Evolutionary conservation across 441 rosid species (phyloP).

Genomic region (Gossypium schwendimanii): DNA sequence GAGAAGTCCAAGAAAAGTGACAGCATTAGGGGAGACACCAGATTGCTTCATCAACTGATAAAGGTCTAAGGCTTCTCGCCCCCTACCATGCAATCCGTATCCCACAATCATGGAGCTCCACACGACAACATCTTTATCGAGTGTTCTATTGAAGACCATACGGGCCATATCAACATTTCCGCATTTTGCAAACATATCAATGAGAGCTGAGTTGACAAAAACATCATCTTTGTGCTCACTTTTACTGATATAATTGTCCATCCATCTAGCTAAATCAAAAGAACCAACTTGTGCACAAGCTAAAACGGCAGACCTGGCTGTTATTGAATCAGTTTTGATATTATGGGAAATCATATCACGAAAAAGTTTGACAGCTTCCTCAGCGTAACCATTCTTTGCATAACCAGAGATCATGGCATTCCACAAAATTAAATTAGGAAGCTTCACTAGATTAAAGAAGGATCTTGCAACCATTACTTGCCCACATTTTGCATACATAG

Average conservation of each 20-base stretch:
- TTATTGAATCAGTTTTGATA: slow-evolving; percentile 43
- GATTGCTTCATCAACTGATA: slow-evolving; percentile 41
- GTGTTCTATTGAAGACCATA: slow-evolving; percentile 44
- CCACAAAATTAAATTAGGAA: slow-evolving; percentile 57
- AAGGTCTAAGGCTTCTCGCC: slow-evolving; percentile 54
- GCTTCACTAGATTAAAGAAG: slow-evolving; percentile 49
- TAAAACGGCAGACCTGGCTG: slow-evolving; percentile 48
- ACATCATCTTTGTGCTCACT: slow-evolving; percentile 37
- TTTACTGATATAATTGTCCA: slow-evolving; percentile 37
- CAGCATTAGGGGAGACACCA: slow-evolving; percentile 64
- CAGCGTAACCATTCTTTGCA: slow-evolving; percentile 60
- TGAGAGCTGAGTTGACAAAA: slow-evolving; percentile 46
- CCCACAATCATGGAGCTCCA: slow-evolving; percentile 86
- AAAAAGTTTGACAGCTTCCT: slow-evolving; percentile 57
- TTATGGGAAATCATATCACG: slow-evolving; percentile 39
- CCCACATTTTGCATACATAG: slow-evolving; percentile 73
- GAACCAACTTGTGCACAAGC: slow-evolving; percentile 70
- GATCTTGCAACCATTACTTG: slow-evolving; percentile 45
- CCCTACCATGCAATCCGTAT: slow-evolving; percentile 66
- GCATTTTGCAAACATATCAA: slow-evolving; percentile 79
- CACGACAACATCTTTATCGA: slow-evolving; percentile 58
- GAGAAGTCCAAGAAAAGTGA: slow-evolving; percentile 66
- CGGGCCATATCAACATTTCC: slow-evolving; percentile 56
- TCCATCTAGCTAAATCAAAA: slow-evolving; percentile 63
- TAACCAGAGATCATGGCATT: slow-evolving; percentile 83